Base-by-base conservation (phyloP, 768 basidiomycete species). In the Leucosporidium creatinivorum region DNA sequence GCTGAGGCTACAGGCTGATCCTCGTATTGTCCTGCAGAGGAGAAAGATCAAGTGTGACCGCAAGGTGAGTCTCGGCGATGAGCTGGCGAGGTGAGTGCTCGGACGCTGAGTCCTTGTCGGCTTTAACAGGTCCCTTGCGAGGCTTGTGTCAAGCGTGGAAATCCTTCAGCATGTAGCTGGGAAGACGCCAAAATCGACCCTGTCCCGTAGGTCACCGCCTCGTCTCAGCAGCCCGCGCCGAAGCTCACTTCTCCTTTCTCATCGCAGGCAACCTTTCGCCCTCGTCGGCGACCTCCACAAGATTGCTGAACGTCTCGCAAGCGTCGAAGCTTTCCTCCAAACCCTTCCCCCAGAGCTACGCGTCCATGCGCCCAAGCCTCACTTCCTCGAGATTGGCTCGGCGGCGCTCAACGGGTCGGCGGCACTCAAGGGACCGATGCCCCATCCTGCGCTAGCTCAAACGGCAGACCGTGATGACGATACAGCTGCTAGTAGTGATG, bases 101-200 rank as follows among this genome's bases (percentile, higher is more conserved):
- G n/a, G n/a, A 13, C 7, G 26, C 56, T 36, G 30, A 60, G 7
- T 31, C 28, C 44, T 17, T 25, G 0, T 49, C 3, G 8, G 33
- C 33, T 33, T 0, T 19, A 7, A 36, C 66, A 21, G 66, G 12
- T 68, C 8, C 70, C 70, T 1, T 72, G 70, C 30, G 61, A 58
- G 28, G 48, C 61, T 1, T 72, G 70, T 28, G 36, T 72, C 48
- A 66, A 63, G 55, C 49, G 70, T 18, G 67, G 67, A 12, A 49
- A 62, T 10, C 57, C 67, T 3, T 31, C 68, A 3, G 44, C 19
- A 1, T 72, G 70, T 64, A 63, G 50, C 28, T 72, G 70, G 70
- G 70, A 66, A 49, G 70, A 72, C 30, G 70, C 70, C 58, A 72
- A 72, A 33, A 72, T 72, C 25, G 70, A 72, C 18, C 70, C 70